Evolutionary conservation across 2,329 filamentous ascomycete genomes (phyloP), one percentile per base, ranked within the genome.

Genomic region (Penicillium sp.): DNA sequence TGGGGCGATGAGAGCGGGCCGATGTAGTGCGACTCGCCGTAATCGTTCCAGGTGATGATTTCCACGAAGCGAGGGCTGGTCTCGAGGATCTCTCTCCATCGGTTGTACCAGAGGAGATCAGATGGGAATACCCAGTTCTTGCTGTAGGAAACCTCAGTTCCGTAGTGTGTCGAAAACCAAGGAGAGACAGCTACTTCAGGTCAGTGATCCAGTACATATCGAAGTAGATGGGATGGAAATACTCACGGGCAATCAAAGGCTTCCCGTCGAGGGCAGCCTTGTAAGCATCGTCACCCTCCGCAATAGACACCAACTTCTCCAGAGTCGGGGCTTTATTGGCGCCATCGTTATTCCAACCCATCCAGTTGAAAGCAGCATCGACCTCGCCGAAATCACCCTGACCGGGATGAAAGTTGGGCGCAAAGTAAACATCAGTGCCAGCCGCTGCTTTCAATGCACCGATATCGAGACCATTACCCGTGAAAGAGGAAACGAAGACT

Each of bases 11-110:
- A 71, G 18, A 81, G 64, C 1, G 79, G 81, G 0, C 77, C 79
- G 16, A 82, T 73, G 60, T 83, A 83, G 59, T 84, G 81, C 10
- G 77, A 81, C 62, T 83, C 81, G 38, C 81, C 81, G 46, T 79
- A 83, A 62, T 84, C 77, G 45, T 79, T 79, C 77, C 76, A 79
- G 9, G 75, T 75, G 21, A 78, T 64, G 38, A 79, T 76, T 56
- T 79, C 72, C 8, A 83, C 67, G 55, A 80, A 81, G 6, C 76
- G 72, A 32, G 80, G 79, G 14, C 74, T 67, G 11, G 79, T 62
- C 11, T 64, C 59, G 9, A 81, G 57, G 22, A 81, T 73, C 49
- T 77, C 62, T 8, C 63, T 54, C 75, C 75, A 77, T 16, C 75
- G 74, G 10, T 75, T 59, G 46, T 72, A 74, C 77, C 76, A 80